phyloP scores from a whole-genome alignment of 345 rosid species.

The Psidium guajava region DNA sequence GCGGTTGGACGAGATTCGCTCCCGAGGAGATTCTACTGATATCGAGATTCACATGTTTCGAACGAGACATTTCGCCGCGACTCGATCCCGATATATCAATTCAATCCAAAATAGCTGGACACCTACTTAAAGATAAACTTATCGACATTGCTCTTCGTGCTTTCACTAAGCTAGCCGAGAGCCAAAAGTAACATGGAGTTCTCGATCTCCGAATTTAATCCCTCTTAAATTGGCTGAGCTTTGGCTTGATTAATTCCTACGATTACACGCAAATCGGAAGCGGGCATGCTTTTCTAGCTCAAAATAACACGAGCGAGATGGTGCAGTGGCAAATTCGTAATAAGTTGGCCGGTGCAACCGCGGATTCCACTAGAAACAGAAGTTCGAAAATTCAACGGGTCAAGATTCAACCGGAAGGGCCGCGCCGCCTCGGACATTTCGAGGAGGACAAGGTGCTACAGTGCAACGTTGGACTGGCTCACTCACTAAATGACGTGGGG shows the following conservation, averaged over 20 bases:
- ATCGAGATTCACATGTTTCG: too few relatives aligned
- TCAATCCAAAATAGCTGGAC: background rate
- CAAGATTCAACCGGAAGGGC: background rate
- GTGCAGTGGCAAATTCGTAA: background rate
- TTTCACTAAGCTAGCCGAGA: background rate
- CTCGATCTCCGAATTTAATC: background rate
- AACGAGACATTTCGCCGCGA: background rate
- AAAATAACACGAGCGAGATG: background rate
- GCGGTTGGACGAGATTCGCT: too few relatives aligned
- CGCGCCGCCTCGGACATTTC: background rate
- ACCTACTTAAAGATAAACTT: background rate
- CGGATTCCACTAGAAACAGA: background rate
- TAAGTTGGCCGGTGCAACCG: conserved; percentile 2
- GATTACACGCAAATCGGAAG: background rate
- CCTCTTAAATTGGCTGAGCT: accelerated
- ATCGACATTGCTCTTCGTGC: too few relatives aligned
- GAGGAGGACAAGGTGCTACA: background rate
- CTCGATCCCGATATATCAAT: background rate
- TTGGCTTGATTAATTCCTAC: background rate
- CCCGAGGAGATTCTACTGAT: too few relatives aligned
- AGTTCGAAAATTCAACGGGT: background rate
- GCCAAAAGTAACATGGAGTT: background rate
- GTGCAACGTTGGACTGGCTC: background rate
- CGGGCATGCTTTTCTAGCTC: background rate
- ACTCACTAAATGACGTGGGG: background rate